phyloP scores from a whole-genome alignment of 1,139 yeast genomes.

The Wickerhamomyces sp. region DNA sequence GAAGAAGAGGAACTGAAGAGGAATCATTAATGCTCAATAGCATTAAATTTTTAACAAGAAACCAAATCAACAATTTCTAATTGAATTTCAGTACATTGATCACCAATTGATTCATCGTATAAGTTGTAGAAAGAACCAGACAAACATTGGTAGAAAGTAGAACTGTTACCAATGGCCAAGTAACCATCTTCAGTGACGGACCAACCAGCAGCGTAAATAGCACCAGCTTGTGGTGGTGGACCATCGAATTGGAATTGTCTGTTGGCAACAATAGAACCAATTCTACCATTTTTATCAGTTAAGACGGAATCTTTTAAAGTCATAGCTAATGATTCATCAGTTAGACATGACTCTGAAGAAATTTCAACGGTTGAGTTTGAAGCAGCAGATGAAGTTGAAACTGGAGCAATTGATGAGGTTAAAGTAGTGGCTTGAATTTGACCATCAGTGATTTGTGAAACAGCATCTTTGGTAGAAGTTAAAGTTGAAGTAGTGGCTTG shows the following conservation, averaged over 20 bases:
- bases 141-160: constrained; percentile 68
- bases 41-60: constrained; percentile 36
- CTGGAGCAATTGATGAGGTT: not conserved
- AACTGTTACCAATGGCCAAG: constrained; percentile 62
- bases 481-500: constrained; percentile 18
- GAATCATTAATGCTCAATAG: not conserved
- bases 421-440: constrained; percentile 29
- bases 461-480: constrained; percentile 9
- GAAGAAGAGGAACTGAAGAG: not conserved
- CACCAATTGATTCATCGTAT: constrained; percentile 62
- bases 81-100: constrained; percentile 58
- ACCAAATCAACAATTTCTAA: constrained; percentile 59
- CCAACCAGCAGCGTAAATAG: constrained; percentile 83
- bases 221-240: constrained; percentile 87
- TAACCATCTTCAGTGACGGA: constrained; percentile 55
- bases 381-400: constrained; percentile 37
- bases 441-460: constrained; percentile 33
- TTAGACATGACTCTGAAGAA: constrained; percentile 38
- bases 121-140: constrained; percentile 79
- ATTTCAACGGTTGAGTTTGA: constrained; percentile 34
- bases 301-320: constrained; percentile 47
- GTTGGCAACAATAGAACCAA: constrained; percentile 78
- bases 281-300: constrained; percentile 58
- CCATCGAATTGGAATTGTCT: constrained; percentile 85
- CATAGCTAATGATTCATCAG: constrained; percentile 48